Conservation (phyloP, 306 rosid species). For the Abrus precatorius region DNA sequence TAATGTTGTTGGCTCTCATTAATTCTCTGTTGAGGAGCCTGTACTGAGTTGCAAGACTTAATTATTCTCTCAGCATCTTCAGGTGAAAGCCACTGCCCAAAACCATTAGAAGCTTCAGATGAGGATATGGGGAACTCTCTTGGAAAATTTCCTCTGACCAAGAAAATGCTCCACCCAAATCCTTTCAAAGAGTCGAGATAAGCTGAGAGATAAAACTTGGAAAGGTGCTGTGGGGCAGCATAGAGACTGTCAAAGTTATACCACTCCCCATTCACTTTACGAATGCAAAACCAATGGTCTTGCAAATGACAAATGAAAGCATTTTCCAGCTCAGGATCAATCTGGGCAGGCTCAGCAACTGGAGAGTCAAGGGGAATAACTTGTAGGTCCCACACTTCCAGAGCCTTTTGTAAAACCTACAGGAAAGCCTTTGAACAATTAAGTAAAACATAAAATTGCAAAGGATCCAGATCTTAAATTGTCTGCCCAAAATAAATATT, state of each 20-base stretch:
- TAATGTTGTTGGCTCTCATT: constrained; percentile 50
- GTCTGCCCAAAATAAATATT: not conserved
- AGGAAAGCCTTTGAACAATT: constrained; percentile 43
- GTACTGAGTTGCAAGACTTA: constrained; percentile 83
- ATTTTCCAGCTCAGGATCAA: constrained; percentile 93
- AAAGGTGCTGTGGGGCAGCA: constrained; percentile 94
- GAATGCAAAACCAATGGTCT: constrained; percentile 97
- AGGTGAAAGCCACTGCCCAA: constrained; percentile 95
- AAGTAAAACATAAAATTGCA: constrained; percentile 31
- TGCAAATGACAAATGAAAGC: constrained; percentile 97
- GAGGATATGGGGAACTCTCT: constrained; percentile 90
- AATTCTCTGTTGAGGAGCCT: constrained; percentile 62
- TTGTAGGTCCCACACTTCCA: constrained; percentile 98
- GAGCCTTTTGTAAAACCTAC: constrained; percentile 95
- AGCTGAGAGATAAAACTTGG: constrained; percentile 97
- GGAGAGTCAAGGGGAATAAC: constrained; percentile 99
- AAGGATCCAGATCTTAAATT: constrained; percentile 27
- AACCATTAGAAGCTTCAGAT: constrained; percentile 89
- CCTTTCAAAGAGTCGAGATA: constrained; percentile 91
- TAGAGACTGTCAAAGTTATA: constrained; percentile 96
- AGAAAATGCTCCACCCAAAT: constrained; percentile 98
- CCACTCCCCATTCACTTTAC: constrained; percentile 95
- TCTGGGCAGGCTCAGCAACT: constrained; percentile 95
- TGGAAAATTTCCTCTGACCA: constrained; percentile 94
- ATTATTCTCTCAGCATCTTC: constrained; percentile 97